Evolutionary conservation across 331 rosid genomes (phyloP).

Genomic region (Dryas integrifolia): DNA sequence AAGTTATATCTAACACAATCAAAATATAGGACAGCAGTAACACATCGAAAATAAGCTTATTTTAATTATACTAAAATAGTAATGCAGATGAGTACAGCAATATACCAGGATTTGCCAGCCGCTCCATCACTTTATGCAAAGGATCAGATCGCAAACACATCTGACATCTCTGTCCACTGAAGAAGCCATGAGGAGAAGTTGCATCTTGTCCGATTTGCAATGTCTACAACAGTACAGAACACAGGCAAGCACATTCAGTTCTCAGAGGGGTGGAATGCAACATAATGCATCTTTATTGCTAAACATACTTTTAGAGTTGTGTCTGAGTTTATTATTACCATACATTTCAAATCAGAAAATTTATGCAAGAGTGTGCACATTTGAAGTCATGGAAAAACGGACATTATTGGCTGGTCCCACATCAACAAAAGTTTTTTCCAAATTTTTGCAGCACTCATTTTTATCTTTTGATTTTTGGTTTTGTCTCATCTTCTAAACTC

Average conservation of each 20-base stretch:
- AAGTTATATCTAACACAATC: background rate
- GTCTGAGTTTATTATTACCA: too few species aligned
- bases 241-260: conserved; percentile 10
- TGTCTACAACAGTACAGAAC: conserved; percentile 47
- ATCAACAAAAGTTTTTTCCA: background rate
- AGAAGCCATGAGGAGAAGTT: conserved; percentile 42
- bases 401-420: background rate
- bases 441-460: background rate
- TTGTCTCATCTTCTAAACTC: background rate
- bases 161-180: conserved; percentile 75
- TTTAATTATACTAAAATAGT: background rate
- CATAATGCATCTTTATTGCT: background rate
- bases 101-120: conserved; percentile 75
- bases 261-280: background rate
- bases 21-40: background rate
- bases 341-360: background rate
- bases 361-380: background rate
- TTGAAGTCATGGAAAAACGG: background rate
- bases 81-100: background rate
- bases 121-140: conserved; percentile 91
- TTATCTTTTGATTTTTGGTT: background rate
- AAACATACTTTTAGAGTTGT: background rate
- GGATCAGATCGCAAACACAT: conserved; percentile 94
- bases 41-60: conserved; percentile 3
- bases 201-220: conserved; percentile 78